These are phyloP conservation scores for Torulaspora gathmanii DNA, from an alignment of 805 yeast species.

Conservation along the genomic window DNA sequence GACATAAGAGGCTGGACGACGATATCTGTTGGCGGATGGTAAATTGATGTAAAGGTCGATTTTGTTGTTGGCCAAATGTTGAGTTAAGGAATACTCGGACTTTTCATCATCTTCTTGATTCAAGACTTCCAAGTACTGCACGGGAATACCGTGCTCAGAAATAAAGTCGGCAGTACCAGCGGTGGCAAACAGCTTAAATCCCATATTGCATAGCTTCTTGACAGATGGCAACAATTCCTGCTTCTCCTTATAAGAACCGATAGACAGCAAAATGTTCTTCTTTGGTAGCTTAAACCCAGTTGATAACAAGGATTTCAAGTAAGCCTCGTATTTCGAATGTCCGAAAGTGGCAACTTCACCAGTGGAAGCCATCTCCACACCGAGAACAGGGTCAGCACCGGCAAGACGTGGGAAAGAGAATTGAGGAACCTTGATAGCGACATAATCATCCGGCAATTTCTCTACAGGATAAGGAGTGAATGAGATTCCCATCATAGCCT, in stretches of 20 bases:
- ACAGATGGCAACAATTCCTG: conserved; percentile 88
- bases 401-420: conserved; percentile 94
- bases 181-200: conserved; percentile 90
- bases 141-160: conserved; percentile 91
- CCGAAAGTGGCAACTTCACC: conserved; percentile 99
- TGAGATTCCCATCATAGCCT: conserved; percentile 86
- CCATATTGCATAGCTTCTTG: conserved; percentile 71
- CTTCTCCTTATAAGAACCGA: conserved; percentile 97
- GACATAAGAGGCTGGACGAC: conserved; percentile 98
- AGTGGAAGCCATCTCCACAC: conserved; percentile 99
- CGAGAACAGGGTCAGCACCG: conserved; percentile 96
- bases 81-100: conserved; percentile 90
- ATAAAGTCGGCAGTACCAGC: conserved; percentile 99
- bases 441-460: conserved; percentile 86
- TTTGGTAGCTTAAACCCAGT: conserved; percentile 94
- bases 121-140: conserved; percentile 88
- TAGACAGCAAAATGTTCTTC: conserved; percentile 87
- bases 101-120: conserved; percentile 71
- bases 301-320: conserved; percentile 87
- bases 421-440: conserved; percentile 95
- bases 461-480: conserved; percentile 86
- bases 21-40: conserved; percentile 94
- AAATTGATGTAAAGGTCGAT: conserved; percentile 94
- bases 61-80: conserved; percentile 93
- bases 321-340: conserved; percentile 93